A percentile compares a stretch with the other conserved stretches of the same genome.
phyloP scores from a whole-genome alignment of 768 basidiomycete genomes.

The Pulveroboletus ravenelii region DNA sequence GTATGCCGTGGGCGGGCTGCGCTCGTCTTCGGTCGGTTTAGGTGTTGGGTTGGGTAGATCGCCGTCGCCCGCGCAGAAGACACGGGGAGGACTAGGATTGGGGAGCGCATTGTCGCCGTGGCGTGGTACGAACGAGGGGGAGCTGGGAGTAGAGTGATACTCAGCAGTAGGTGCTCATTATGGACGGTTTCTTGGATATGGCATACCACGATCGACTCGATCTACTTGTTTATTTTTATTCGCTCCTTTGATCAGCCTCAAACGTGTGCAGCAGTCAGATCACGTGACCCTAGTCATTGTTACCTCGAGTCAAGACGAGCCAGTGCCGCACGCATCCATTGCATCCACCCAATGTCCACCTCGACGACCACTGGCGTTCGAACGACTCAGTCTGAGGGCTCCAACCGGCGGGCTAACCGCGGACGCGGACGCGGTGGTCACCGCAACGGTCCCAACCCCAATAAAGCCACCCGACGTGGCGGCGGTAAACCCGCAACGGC shows the following conservation, averaged over 20 bases:
- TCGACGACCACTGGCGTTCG: slow-evolving; percentile 16
- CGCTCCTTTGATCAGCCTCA: too few species aligned
- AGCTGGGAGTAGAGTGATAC: slow-evolving; percentile 17
- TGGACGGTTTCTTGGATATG: too few species aligned
- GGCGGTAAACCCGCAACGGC: background rate
- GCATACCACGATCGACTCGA: too few species aligned
- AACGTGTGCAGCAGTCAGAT: background rate
- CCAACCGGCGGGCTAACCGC: slow-evolving; percentile 14
- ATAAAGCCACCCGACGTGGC: slow-evolving; percentile 3
- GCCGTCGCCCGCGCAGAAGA: background rate
- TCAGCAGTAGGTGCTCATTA: too few species aligned
- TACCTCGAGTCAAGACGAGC: background rate
- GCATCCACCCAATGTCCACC: slow-evolving; percentile 13
- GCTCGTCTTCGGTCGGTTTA: slow-evolving; percentile 32
- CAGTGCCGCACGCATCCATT: background rate
- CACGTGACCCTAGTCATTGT: background rate
- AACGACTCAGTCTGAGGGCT: background rate
- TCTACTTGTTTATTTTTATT: too few species aligned
- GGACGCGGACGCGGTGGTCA: slow-evolving; percentile 18
- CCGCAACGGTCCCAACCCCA: background rate
- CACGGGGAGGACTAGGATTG: too few species aligned
- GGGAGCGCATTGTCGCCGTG: too few species aligned
- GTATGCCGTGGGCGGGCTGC: slow-evolving; percentile 59
- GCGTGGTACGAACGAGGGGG: background rate
- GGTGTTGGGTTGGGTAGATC: slow-evolving; percentile 21